These are phyloP conservation scores for Phytophthora agathidicida DNA, from an alignment of 352 stramenopile genomes.

Conservation along the genomic window DNA sequence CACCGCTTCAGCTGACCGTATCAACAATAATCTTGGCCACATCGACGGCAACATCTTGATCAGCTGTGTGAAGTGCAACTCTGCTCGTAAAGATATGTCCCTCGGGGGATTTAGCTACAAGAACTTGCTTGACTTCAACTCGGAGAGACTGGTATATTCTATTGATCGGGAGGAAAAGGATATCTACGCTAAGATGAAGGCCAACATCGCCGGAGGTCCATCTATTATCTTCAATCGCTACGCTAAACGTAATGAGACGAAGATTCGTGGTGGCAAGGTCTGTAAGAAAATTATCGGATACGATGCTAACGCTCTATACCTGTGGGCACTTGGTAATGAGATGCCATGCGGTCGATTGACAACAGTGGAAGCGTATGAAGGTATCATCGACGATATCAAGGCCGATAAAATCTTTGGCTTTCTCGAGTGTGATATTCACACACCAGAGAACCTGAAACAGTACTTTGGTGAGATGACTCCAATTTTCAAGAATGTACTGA, in stretches of 20 bases:
- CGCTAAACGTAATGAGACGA: conserved; percentile 9
- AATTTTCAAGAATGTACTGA: too few species aligned
- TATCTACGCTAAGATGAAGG: conserved; percentile 12
- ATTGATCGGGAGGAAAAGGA: conserved; percentile 8
- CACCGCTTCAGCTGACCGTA: too few species aligned
- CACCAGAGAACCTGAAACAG: too few species aligned
- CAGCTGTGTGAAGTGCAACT: too few species aligned
- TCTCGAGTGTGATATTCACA: too few species aligned
- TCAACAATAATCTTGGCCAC: too few species aligned
- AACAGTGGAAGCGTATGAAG: neutral
- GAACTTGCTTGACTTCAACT: too few species aligned
- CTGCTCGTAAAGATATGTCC: too few species aligned
- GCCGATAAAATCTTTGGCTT: too few species aligned
- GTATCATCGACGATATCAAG: conserved; percentile 28
- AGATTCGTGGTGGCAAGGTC: conserved; percentile 10
- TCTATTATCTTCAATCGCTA: too few species aligned
- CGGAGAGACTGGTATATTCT: neutral
- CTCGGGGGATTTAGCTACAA: conserved; percentile 18
- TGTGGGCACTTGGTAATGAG: conserved; percentile 27
- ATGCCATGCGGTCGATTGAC: conserved; percentile 39
- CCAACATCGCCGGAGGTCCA: neutral
- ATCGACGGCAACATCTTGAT: too few species aligned
- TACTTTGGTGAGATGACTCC: conserved; percentile 40
- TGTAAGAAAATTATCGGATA: conserved; percentile 20
- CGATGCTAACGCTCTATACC: conserved; percentile 17